Evolutionary conservation across 2,329 filamentous ascomycete genomes (phyloP).

Genomic region (Orbilia quercus): DNA sequence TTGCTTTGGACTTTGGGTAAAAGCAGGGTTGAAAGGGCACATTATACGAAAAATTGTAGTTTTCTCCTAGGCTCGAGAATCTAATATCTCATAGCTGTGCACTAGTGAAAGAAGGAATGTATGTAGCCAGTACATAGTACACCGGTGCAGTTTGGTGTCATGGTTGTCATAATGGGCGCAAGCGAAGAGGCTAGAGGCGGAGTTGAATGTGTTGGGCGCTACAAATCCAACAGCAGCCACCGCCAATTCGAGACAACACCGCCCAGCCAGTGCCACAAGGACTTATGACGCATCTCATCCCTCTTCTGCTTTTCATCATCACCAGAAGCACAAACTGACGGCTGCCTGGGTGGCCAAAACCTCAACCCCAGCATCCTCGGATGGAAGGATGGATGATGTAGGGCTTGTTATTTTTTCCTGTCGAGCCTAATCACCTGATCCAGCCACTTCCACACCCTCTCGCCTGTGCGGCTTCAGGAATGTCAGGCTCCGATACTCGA

Average conservation of each 20-base stretch:
- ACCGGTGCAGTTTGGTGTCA: too few species aligned
- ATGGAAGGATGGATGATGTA: constrained; percentile 11
- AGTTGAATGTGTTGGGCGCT: constrained; percentile 9
- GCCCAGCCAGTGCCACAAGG: too few species aligned
- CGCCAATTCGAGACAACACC: background rate
- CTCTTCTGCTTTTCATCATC: background rate
- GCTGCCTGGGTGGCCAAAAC: background rate
- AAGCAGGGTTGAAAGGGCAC: too few species aligned
- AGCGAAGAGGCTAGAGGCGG: background rate
- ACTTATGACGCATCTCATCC: constrained; percentile 19
- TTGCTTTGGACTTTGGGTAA: too few species aligned
- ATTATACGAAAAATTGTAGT: too few species aligned
- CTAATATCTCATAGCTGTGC: too few species aligned
- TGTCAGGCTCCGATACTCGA: constrained; percentile 5
- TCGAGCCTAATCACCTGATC: background rate
- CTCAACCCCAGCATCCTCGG: background rate
- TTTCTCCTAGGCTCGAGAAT: too few species aligned
- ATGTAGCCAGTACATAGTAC: too few species aligned
- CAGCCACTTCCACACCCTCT: constrained; percentile 9
- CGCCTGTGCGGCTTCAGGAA: constrained; percentile 4
- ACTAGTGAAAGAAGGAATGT: too few species aligned
- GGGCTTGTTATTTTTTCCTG: background rate
- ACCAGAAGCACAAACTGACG: background rate
- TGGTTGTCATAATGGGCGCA: too few species aligned
- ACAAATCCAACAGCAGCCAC: constrained; percentile 19